phyloP scores from a whole-genome alignment of 2,329 filamentous ascomycete genomes.

The Lithohypha guttulata region DNA sequence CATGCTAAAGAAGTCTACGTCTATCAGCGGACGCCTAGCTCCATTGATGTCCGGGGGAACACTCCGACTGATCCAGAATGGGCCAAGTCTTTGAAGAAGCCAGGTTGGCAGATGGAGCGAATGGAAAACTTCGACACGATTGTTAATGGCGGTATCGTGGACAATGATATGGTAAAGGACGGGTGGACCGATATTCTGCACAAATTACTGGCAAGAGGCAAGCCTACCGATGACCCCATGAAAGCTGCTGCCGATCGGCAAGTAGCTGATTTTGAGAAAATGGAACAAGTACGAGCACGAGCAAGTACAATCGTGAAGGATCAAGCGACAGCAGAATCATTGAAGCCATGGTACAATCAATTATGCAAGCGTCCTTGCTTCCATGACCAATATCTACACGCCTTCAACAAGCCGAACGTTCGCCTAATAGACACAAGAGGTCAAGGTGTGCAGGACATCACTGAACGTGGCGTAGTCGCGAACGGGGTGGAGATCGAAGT shows the following conservation, averaged over 20 bases:
- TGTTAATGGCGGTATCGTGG: slow-evolving; percentile 10
- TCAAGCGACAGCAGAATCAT: slow-evolving; percentile 1
- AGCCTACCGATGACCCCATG: neutral
- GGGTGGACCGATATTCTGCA: slow-evolving; percentile 21
- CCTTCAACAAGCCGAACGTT: slow-evolving; percentile 51
- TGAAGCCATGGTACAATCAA: slow-evolving; percentile 5
- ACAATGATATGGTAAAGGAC: slow-evolving; percentile 23
- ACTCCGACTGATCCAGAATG: slow-evolving; percentile 9
- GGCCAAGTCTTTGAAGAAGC: slow-evolving; percentile 7
- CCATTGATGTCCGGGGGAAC: slow-evolving; percentile 24
- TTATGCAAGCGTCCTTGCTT: slow-evolving; percentile 41
- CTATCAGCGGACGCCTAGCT: slow-evolving; percentile 27
- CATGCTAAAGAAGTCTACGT: slow-evolving; percentile 26
- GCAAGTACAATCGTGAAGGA: neutral
- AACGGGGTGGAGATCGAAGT: slow-evolving; percentile 39
- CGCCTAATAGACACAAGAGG: slow-evolving; percentile 50
- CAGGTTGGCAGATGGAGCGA: slow-evolving; percentile 24
- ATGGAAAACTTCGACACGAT: slow-evolving; percentile 25
- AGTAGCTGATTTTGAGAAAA: slow-evolving; percentile 15
- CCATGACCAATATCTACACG: slow-evolving; percentile 47
- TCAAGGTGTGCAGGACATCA: slow-evolving; percentile 40
- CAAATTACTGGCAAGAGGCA: slow-evolving; percentile 9
- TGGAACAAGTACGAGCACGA: neutral
- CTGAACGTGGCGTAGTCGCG: slow-evolving; percentile 37
- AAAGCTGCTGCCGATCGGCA: slow-evolving; percentile 12